Base-by-base conservation (phyloP, 2,329 filamentous ascomycete genomes). In the Apiospora saccharicola region DNA sequence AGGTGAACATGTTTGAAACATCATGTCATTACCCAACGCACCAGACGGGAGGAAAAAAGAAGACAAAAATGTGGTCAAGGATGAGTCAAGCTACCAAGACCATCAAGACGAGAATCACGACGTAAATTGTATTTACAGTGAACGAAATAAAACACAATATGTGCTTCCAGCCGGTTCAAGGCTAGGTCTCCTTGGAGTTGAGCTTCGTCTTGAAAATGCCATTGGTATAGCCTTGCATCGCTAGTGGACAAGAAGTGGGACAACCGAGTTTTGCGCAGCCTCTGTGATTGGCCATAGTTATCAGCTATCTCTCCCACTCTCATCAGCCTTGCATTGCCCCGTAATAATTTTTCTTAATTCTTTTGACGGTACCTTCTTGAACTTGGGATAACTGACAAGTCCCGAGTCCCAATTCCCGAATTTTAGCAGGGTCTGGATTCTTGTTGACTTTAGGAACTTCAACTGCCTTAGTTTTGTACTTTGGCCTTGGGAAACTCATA, bases 201-300 rank as follows among this genome's bases (percentile, higher is more conserved):
- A n/a, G 57, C 34, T 34, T 64, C 57, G 34, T 64, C 57, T 41
- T 41, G 57, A 64, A 64, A 64, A 64, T 64, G 57, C 22, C 19
- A 22, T 64, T n/a, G 19, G 3, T 34, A 64, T 43, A 72, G 71
- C 53, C 71, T 72, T 72, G 71, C 67, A 72, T 69, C 24, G 34
- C 41, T 49, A 68, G 34, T 64, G 30, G 57, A 12, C 4, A 41
- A 6, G 4, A 22, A 41, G 34, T 41, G 57, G 57, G 41, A 22
- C 57, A 5, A 13, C 19, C 30, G 10, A 64, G 10, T 34, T 64
- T 64, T 64, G 57, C 57, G 57, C 57, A 41, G 14, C 10, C 7
- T 14, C 19, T 2, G 22, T 64, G 34, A 64, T 64, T 64, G 57
- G 57, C 10, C 34, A n/a, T 6, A 22, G 34, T 64, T 64, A 64